These are phyloP conservation scores for Plasmodium inui DNA, from an alignment of 169 alveolate genomes.

Conservation along the genomic window DNA sequence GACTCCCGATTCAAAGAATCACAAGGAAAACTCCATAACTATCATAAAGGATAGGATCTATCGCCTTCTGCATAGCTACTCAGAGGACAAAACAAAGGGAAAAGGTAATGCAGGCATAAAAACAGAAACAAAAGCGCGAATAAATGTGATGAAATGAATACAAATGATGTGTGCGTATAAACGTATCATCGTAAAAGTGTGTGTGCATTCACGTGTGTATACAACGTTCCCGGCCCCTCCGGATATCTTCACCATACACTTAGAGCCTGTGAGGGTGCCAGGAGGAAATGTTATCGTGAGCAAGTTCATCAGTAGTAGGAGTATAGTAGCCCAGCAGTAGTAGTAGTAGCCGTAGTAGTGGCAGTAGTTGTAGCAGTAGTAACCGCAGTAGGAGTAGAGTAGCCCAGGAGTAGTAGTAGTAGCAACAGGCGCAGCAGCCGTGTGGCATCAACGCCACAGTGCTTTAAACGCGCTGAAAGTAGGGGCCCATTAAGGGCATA, in stretches of 20 bases:
- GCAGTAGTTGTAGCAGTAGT: too few relatives aligned
- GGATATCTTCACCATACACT: too few relatives aligned
- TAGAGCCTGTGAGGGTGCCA: neutral
- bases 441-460: too few relatives aligned
- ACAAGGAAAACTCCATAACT: slow-evolving; percentile 38
- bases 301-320: neutral
- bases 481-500: neutral
- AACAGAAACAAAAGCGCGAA: neutral
- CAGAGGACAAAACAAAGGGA: slow-evolving; percentile 58
- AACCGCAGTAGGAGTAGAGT: neutral
- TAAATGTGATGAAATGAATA: neutral
- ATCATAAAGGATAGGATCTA: slow-evolving; percentile 52
- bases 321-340: neutral
- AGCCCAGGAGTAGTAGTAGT: neutral
- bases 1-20: slow-evolving; percentile 48
- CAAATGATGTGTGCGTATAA: neutral
- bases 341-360: neutral
- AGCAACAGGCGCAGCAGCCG: neutral
- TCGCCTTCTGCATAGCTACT: slow-evolving; percentile 40
- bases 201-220: neutral
- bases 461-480: neutral
- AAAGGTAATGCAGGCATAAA: slow-evolving; percentile 20
- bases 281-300: neutral
- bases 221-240: too few relatives aligned
- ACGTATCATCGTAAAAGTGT: neutral